Percentiles rank a stretch among this genome's conserved stretches.
phyloP scores from a whole-genome alignment of 345 rosid genomes.

The Euphorbia lathyris region DNA sequence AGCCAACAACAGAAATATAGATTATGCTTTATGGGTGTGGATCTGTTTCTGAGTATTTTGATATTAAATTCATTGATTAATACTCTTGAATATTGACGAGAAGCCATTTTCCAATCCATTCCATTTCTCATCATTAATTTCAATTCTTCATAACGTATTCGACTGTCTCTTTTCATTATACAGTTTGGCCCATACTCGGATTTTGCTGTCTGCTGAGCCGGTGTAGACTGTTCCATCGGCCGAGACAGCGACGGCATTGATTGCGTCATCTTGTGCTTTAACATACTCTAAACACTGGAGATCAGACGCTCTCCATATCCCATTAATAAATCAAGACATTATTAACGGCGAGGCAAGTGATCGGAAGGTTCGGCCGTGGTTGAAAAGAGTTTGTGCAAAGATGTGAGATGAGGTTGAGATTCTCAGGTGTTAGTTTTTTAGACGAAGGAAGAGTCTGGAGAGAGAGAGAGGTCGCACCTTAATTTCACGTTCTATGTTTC shows the following conservation, averaged over 20 bases:
- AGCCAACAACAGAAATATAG: too few species aligned
- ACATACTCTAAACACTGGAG: conserved; percentile 71
- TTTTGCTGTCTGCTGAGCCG: too few species aligned
- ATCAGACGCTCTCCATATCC: conserved; percentile 84
- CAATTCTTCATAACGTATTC: conserved; percentile 78
- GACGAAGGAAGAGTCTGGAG: conserved; percentile 78
- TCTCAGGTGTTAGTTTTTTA: conserved; percentile 49
- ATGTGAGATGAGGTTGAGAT: conserved; percentile 31
- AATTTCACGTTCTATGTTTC: too few species aligned
- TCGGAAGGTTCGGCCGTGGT: conserved; percentile 42
- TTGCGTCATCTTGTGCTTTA: conserved; percentile 76
- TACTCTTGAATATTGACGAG: conserved; percentile 87
- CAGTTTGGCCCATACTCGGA: conserved; percentile 76
- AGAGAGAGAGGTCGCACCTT: too few species aligned
- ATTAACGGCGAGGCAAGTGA: conserved; percentile 60
- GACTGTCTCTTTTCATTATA: conserved; percentile 60
- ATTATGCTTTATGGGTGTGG: neutral
- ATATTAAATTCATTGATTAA: conserved; percentile 72
- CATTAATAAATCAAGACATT: conserved; percentile 67
- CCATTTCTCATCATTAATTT: conserved; percentile 88
- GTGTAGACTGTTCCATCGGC: conserved; percentile 56
- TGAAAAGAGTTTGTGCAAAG: conserved; percentile 37
- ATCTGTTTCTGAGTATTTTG: conserved; percentile 54
- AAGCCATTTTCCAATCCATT: conserved; percentile 90
- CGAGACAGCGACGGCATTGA: conserved; percentile 72